Conservation (phyloP, 2,329 filamentous ascomycete genomes). For the Neonectria sp. region DNA sequence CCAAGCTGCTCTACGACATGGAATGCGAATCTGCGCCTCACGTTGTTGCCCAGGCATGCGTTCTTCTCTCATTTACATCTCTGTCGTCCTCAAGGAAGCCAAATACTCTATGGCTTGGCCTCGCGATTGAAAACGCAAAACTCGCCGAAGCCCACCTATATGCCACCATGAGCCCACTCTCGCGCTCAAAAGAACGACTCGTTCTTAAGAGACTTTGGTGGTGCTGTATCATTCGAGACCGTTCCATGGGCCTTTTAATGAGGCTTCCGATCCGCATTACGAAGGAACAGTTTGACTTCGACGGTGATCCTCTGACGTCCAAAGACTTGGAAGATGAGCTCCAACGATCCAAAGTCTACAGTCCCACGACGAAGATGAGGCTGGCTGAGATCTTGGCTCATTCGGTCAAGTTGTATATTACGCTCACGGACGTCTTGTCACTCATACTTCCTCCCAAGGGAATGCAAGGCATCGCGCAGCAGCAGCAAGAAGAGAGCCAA, state of each 20-base stretch:
- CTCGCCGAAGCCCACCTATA: constrained; percentile 1
- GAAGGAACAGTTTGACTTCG: constrained; percentile 7
- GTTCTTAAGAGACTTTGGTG: constrained; percentile 13
- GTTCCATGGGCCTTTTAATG: background rate
- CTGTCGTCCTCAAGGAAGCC: constrained; percentile 9
- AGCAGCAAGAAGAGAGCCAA: background rate
- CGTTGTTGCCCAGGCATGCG: background rate
- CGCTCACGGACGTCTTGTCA: constrained; percentile 20
- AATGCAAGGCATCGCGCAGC: background rate
- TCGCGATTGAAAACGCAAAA: constrained; percentile 12
- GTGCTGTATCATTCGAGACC: constrained; percentile 19
- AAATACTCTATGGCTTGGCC: constrained; percentile 1
- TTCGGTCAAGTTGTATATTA: constrained; percentile 11
- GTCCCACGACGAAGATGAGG: constrained; percentile 1
- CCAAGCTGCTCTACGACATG: constrained; percentile 12
- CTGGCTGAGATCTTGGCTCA: constrained; percentile 15
- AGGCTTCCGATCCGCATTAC: constrained; percentile 10
- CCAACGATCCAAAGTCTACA: constrained; percentile 23
- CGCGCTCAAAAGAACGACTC: background rate
- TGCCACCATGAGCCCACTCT: background rate
- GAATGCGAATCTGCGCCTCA: constrained; percentile 1
- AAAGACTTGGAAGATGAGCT: constrained; percentile 24
- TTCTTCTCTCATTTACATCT: constrained; percentile 14
- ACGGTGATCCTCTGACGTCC: background rate
- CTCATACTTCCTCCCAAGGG: constrained; percentile 51